These are phyloP conservation scores for Globisporangium cylindrosporum DNA, from an alignment of 352 stramenopile species.

Conservation along the genomic window DNA sequence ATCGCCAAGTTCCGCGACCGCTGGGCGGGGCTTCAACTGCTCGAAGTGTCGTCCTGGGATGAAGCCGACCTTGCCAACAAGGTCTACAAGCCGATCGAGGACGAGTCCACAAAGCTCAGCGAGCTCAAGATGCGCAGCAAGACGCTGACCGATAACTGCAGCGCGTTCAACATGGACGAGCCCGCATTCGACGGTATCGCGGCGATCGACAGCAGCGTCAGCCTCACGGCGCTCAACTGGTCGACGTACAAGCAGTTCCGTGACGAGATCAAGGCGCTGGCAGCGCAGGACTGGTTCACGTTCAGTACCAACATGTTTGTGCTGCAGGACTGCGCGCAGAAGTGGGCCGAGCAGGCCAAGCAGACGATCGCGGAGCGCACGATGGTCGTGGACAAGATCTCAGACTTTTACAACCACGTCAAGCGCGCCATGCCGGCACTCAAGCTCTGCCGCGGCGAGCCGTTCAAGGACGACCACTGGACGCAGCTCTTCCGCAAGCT, in stretches of 20 bases:
- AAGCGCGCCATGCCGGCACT: slow-evolving; percentile 90
- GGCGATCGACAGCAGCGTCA: slow-evolving; percentile 75
- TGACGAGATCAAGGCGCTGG: slow-evolving; percentile 68
- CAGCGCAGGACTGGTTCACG: slow-evolving; percentile 90
- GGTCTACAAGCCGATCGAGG: slow-evolving; percentile 80
- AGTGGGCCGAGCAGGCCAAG: slow-evolving; percentile 90
- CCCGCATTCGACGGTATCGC: slow-evolving; percentile 83
- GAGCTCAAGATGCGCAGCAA: slow-evolving; percentile 55
- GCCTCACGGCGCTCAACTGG: slow-evolving; percentile 74
- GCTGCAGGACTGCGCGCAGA: slow-evolving; percentile 88
- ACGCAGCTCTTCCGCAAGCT: slow-evolving; percentile 92
- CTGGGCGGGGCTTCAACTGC: slow-evolving; percentile 86
- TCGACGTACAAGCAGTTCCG: slow-evolving; percentile 85
- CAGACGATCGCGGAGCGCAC: slow-evolving; percentile 45
- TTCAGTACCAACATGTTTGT: slow-evolving; percentile 93
- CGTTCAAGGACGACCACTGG: slow-evolving; percentile 97
- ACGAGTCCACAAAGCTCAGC: slow-evolving; percentile 84
- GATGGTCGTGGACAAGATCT: slow-evolving; percentile 71
- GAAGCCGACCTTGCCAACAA: slow-evolving; percentile 51
- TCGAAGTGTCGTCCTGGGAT: slow-evolving; percentile 80
- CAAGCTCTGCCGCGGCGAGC: slow-evolving; percentile 93
- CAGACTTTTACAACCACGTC: slow-evolving; percentile 77
- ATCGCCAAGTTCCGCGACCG: slow-evolving; percentile 91
- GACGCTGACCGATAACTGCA: slow-evolving; percentile 79
- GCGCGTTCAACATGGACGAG: slow-evolving; percentile 83